phyloP scores from a whole-genome alignment of 169 alveolate species.

The Plasmodium coatneyi region DNA sequence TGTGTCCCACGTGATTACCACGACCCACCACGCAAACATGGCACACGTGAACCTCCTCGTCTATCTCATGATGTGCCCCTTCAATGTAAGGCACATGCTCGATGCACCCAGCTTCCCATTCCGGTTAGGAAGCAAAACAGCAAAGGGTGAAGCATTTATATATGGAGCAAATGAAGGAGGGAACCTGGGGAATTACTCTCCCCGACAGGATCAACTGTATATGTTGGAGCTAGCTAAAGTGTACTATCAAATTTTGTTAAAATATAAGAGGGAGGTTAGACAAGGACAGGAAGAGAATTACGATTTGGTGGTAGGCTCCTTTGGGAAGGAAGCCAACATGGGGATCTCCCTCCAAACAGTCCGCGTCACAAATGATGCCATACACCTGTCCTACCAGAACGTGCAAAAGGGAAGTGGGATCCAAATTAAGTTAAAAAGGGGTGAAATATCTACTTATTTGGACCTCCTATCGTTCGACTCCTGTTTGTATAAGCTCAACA shows the following conservation, averaged over 20 bases:
- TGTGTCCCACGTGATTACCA: neutral
- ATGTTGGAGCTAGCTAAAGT: conserved; percentile 14
- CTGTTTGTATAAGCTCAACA: conserved; percentile 45
- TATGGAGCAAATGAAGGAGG: neutral
- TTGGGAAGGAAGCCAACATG: neutral
- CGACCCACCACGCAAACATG: conserved; percentile 1
- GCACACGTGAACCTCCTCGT: conserved; percentile 3
- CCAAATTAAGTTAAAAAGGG: conserved; percentile 16
- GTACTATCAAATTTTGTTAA: conserved; percentile 8
- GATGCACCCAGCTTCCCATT: conserved; percentile 9
- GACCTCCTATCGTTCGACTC: neutral
- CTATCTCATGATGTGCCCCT: conserved; percentile 43
- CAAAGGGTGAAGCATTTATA: neutral
- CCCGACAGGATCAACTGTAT: conserved; percentile 19
- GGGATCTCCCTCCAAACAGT: neutral
- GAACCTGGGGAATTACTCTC: neutral
- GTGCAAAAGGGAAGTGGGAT: neutral
- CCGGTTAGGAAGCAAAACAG: neutral
- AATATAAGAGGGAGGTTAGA: conserved; percentile 1
- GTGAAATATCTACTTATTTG: neutral
- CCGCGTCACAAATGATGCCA: neutral
- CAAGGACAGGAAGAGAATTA: neutral
- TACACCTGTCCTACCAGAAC: conserved; percentile 6
- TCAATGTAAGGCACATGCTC: conserved; percentile 26
- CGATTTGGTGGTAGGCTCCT: neutral